Base-by-base conservation (phyloP, 345 rosid species). In the Eucalyptus pauciflora region DNA sequence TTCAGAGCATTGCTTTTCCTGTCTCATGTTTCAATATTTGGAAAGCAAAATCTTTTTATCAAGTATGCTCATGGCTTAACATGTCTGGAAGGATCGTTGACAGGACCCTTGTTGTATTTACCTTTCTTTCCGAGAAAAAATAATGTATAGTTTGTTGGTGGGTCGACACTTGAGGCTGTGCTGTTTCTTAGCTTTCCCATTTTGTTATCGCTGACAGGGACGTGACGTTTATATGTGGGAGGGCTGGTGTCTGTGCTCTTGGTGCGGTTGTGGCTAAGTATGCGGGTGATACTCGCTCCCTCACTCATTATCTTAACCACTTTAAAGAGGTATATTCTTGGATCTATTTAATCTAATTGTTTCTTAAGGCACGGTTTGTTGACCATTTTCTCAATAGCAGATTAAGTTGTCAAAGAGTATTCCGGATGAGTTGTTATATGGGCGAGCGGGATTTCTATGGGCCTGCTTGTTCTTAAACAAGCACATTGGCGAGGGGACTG, bases 201-300 rank as follows among this genome's bases (percentile, higher is more conserved):
- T 76, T 76, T 37, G 48, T 37, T 10, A 10, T 87, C 5, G 48
- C 46, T 50, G 56, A 51, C 86, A 94, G 98, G 88, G 93, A 86
- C 56, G 94, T 94, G 88, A 92, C 97, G 18, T 96, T 96, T 89
- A 90, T 95, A 86, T 95, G 97, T 76, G 98, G 98, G 86, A 91
- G 91, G 46, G 95, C 96, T 88, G 97, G 98, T 86, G 95, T 96
- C 64, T 96, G 90, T 93, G 96, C 96, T 81, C 95, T 96, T 88
- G 98, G 96, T 90, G 98, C 97, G 87, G 95, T 94, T 24, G 85
- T 90, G 50, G 95, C 98, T 88, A 94, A 93, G 93, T 91, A 94
- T 90, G 76, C 91, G 12, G 94, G 94, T 60, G 94, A 95, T 83
- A 69, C 90, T 86, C 89, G 89, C 89, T 91, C 94, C 50, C 89